Evolutionary conservation across 1,139 yeast species (phyloP), one percentile per base, ranked within the genome.

Genomic region (Kodamaea fungicola): DNA sequence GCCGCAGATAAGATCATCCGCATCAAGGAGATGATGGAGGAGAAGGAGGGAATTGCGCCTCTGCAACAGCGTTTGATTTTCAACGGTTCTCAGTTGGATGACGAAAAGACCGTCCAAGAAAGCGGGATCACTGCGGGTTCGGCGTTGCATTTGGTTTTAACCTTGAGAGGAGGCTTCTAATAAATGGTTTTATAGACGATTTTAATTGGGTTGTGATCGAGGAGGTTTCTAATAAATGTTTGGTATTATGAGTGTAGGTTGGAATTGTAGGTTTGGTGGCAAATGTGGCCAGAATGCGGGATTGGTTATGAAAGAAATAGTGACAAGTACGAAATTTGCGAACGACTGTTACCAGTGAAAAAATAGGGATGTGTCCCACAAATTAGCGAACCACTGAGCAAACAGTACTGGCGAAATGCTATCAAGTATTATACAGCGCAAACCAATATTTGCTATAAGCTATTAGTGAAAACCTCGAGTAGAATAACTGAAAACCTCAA

Each of bases 41-140:
- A 92, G 56, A 87, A 89, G 56, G 98, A 92, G 60, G 98, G 98
- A 3, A 92, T 92, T 42, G 97, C 97, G 4, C 97, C 98, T 13
- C 80, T 88, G 24, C 98, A 92, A 62, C 98, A 92, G 61, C 76
- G 96, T 50, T 76, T 92, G 48, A 84, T 92, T 54, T 89, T 79
- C 64, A 83, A 86, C 43, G 98, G 98, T 13, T 86, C 89, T 52
- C 97, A 90, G 64, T 78, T 92, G 81, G 82, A 81, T 47, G 96
- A 87, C 54, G 86, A 83, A 23, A 71, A 75, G 51, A 78, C 89
- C 1, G 79, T 85, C 8, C 76, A 70, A 38, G 78, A 75, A 37
- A 83, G 88, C 44, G 86, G 86, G 4, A 73, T 78, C 33, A 66
- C 61, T 34, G 80, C 87, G 2, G 97, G 96, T 8, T 78, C 92